A percentile compares a stretch with the other conserved stretches of the same genome.
phyloP scores from a whole-genome alignment of 805 yeast species.

The Cyberlindnera japonica region DNA sequence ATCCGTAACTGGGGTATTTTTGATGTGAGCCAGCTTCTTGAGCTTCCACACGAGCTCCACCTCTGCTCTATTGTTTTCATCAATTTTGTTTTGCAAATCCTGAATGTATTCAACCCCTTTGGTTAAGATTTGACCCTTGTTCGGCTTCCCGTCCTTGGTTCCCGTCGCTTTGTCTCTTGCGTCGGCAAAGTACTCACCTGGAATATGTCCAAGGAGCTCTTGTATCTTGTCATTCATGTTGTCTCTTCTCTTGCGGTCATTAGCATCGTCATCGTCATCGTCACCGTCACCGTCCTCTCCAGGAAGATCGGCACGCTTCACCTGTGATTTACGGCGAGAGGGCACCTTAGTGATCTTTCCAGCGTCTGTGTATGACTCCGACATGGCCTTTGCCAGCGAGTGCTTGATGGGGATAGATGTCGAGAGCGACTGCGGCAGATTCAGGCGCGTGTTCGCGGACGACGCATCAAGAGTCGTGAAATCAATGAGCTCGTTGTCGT shows the following conservation, averaged over 20 bases:
- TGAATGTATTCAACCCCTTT: constrained; percentile 73
- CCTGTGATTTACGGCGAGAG: constrained; percentile 20
- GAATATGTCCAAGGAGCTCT: constrained; percentile 44
- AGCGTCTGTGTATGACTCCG: constrained; percentile 21
- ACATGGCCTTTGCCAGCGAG: constrained; percentile 24
- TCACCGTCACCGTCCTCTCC: constrained; percentile 13
- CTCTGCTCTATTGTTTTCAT: constrained; percentile 73
- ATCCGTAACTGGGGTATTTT: constrained; percentile 37
- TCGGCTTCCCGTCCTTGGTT: constrained; percentile 80
- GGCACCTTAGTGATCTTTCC: constrained; percentile 22
- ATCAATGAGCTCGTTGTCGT: constrained; percentile 21
- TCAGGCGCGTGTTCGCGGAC: constrained; percentile 10
- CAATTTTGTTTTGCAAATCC: constrained; percentile 65
- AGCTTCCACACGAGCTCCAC: constrained; percentile 64
- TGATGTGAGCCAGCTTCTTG: constrained; percentile 47
- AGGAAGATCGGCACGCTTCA: constrained; percentile 5
- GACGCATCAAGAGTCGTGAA: constrained; percentile 20
- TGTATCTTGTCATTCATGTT: constrained; percentile 57
- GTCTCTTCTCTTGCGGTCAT: constrained; percentile 49
- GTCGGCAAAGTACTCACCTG: constrained; percentile 43
- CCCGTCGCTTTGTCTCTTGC: constrained; percentile 48
- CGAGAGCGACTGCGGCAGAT: constrained; percentile 13
- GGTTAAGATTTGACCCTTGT: constrained; percentile 76
- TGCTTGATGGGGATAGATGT: constrained; percentile 26
- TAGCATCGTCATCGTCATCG: constrained; percentile 29